Evolutionary conservation across 176 grass and related monocot genomes (phyloP).

Genomic region (Cenchrus fungigraminus): DNA sequence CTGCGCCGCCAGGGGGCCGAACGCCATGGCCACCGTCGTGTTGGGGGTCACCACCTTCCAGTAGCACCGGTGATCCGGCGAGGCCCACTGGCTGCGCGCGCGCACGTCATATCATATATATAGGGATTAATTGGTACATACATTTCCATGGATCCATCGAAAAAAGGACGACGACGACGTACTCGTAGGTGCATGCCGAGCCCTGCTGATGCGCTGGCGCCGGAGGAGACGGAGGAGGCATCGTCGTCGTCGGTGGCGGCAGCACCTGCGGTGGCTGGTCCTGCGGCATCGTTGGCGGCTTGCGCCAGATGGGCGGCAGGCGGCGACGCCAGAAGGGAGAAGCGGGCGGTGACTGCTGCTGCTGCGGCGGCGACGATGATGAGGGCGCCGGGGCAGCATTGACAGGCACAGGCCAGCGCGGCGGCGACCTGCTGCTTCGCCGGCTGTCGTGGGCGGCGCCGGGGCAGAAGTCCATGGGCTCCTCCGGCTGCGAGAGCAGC

Average conservation of each 20-base stretch:
- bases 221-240: not conserved
- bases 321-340: conserved; percentile 29
- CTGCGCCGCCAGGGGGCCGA: conserved; percentile 68
- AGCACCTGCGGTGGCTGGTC: not conserved
- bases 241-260: not conserved
- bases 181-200: conserved; percentile 78
- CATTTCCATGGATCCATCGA: too few relatives aligned
- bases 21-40: conserved; percentile 77
- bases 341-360: too few relatives aligned
- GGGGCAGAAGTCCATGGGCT: conserved; percentile 70
- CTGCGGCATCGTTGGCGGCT: conserved; percentile 30
- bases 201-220: conserved; percentile 15
- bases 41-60: conserved; percentile 78
- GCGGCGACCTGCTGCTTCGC: too few relatives aligned
- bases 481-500: conserved; percentile 64
- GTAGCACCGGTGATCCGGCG: conserved; percentile 56
- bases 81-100: conserved; percentile 46
- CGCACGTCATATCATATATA: too few relatives aligned
- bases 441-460: not conserved
- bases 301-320: conserved; percentile 50
- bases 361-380: too few relatives aligned
- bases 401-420: too few relatives aligned
- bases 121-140: too few relatives aligned
- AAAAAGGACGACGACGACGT: not conserved
- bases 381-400: not conserved